phyloP scores from a whole-genome alignment of 495 filamentous ascomycete genomes.

The Glarea lozoyensis region DNA sequence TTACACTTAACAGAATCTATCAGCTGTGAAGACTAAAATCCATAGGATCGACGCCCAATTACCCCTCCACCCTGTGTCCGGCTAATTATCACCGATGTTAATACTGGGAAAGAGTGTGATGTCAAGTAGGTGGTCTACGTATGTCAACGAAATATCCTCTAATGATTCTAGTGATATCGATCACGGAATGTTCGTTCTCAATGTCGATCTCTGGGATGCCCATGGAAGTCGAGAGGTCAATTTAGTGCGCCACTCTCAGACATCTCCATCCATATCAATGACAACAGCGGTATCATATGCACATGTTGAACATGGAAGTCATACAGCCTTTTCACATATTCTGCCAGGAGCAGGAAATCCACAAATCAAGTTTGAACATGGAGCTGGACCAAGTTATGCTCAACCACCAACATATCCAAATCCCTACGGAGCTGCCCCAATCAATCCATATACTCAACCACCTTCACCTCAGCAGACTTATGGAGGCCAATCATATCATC shows the following conservation, averaged over 20 bases:
- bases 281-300: conserved; percentile 73
- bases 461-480: background rate
- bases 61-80: conserved; percentile 91
- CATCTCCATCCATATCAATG: conserved; percentile 81
- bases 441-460: conserved; percentile 10
- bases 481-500: conserved; percentile 2
- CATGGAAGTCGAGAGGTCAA: conserved; percentile 87
- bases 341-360: background rate
- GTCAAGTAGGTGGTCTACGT: conserved; percentile 55
- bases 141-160: background rate
- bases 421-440: conserved; percentile 12
- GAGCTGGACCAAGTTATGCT: background rate
- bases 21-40: background rate
- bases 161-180: conserved; percentile 48
- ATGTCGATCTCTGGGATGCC: conserved; percentile 85
- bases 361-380: conserved; percentile 2
- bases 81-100: conserved; percentile 70
- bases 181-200: conserved; percentile 83
- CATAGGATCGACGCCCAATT: conserved; percentile 86
- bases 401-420: conserved; percentile 13
- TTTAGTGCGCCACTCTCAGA: conserved; percentile 79
- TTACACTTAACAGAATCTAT: conserved; percentile 17
- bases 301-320: conserved; percentile 17
- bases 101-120: conserved; percentile 79
- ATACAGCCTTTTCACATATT: conserved; percentile 6